Base-by-base conservation (phyloP, 148 eudicot species). In the Rhododendron williamsianum region DNA sequence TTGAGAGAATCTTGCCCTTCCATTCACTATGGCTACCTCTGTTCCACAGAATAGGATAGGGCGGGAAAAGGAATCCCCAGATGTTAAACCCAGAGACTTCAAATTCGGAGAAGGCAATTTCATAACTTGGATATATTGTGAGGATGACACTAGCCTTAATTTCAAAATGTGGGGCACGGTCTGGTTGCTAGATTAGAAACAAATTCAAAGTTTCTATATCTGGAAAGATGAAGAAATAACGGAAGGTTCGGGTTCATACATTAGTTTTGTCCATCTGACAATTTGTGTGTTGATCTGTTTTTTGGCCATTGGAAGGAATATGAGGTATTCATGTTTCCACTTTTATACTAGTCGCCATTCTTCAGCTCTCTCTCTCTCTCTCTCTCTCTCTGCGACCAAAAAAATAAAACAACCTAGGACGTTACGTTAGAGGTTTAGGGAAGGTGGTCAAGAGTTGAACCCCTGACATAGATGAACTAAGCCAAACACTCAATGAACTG, bases 121-220 rank as follows among this genome's bases (percentile, higher is more conserved):
- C 27, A 43, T 41, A 43, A 7, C 30, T 48, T 67, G 16, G 45
- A 46, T 16, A 2, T 9, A 27, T 30, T 18, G 67, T 82, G 76
- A 45, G 41, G 60, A 41, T 78, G 52, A 51, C 41, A 33, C 43
- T n/a, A 4, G 23, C 41, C 18, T 6, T 25, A 33, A n/a, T 49
- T 12, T 41, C 4, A 0, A n/a, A 58, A 46, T 30, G 16, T 52
- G 71, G 54, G 27, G 41, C 48, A 58, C 38, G 43, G 33, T 77
- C 82, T 81, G 76, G 48, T 41, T 48, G 80, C 41, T 81, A 81
- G 82, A 58, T 45, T 83, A 45, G 76, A 45, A 82, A 81, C 58
- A 58, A 76, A 82, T 19, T 9, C 48, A 38, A 71, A 74, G 41
- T 76, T 76, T 60, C 81, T 35, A 38, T 7, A 13, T 13, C 23